phyloP scores from a whole-genome alignment of 257 asterid genomes.

The Plantago elongata region DNA sequence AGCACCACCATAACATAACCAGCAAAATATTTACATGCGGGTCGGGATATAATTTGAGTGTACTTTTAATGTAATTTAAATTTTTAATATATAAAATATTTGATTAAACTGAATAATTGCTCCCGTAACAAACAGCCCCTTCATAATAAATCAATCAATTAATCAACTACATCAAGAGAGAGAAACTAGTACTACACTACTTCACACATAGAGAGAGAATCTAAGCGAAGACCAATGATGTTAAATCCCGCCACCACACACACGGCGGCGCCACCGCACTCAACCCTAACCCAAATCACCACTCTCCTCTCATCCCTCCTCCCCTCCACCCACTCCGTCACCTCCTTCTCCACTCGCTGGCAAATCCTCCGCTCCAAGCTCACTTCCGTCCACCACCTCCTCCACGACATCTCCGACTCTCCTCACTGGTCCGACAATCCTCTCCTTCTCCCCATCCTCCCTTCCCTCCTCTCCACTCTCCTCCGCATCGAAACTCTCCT shows the following conservation, averaged over 20 bases:
- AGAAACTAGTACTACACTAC: too few relatives aligned
- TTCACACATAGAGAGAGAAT: too few relatives aligned
- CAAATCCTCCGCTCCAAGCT: constrained; percentile 63
- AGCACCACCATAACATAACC: constrained; percentile 4
- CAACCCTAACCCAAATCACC: constrained; percentile 33
- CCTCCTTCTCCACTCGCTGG: constrained; percentile 67
- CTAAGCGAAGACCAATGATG: too few relatives aligned
- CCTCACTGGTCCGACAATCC: constrained; percentile 81
- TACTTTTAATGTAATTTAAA: too few relatives aligned
- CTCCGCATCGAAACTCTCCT: constrained; percentile 52
- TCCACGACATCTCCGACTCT: constrained; percentile 50
- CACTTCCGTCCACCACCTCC: constrained; percentile 35
- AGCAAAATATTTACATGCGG: too few relatives aligned
- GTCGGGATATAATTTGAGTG: too few relatives aligned
- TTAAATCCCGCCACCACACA: constrained; percentile 41
- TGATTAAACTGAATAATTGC: too few relatives aligned
- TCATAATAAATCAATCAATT: too few relatives aligned
- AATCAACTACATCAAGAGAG: too few relatives aligned
- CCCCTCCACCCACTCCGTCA: constrained; percentile 45
- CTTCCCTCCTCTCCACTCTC: constrained; percentile 51
- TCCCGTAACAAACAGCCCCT: too few relatives aligned
- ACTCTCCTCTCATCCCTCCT: constrained; percentile 42
- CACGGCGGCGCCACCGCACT: constrained; percentile 25
- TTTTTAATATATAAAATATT: too few relatives aligned
- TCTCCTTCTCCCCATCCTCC: constrained; percentile 50